Evolutionary conservation across 2,329 filamentous ascomycete genomes (phyloP).

Genomic region (Venturia oleaginea): DNA sequence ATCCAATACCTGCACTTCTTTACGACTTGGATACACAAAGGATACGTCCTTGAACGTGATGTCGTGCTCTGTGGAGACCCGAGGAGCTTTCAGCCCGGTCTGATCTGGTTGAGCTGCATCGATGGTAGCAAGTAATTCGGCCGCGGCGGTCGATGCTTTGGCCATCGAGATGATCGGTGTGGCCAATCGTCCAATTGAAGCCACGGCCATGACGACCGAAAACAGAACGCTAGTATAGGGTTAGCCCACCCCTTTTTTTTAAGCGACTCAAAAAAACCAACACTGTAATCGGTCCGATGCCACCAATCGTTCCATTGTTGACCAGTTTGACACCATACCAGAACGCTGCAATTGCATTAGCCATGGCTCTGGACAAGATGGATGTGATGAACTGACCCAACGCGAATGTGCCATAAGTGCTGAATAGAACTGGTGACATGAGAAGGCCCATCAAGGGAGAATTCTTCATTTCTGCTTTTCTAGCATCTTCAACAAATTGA

Average conservation of each 20-base stretch:
- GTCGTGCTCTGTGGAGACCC: constrained; percentile 24
- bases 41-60: constrained; percentile 28
- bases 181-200: constrained; percentile 25
- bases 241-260: background rate
- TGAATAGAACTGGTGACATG: constrained; percentile 26
- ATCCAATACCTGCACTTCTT: constrained; percentile 55
- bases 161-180: constrained; percentile 25
- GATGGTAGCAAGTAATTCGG: constrained; percentile 29
- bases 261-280: constrained; percentile 14
- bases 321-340: constrained; percentile 31
- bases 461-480: constrained; percentile 21
- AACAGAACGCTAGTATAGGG: constrained; percentile 25
- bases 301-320: constrained; percentile 22
- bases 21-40: constrained; percentile 38
- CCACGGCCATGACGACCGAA: constrained; percentile 30
- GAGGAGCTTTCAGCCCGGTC: constrained; percentile 26
- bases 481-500: constrained; percentile 22
- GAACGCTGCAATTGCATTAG: constrained; percentile 20
- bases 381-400: constrained; percentile 16
- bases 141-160: constrained; percentile 28
- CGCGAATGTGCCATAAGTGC: constrained; percentile 29
- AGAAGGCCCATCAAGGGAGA: constrained; percentile 27
- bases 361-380: background rate
- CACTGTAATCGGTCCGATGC: constrained; percentile 28
- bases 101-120: constrained; percentile 24